phyloP scores from a whole-genome alignment of 768 basidiomycete genomes.

The Macrolepiota albuminosa region DNA sequence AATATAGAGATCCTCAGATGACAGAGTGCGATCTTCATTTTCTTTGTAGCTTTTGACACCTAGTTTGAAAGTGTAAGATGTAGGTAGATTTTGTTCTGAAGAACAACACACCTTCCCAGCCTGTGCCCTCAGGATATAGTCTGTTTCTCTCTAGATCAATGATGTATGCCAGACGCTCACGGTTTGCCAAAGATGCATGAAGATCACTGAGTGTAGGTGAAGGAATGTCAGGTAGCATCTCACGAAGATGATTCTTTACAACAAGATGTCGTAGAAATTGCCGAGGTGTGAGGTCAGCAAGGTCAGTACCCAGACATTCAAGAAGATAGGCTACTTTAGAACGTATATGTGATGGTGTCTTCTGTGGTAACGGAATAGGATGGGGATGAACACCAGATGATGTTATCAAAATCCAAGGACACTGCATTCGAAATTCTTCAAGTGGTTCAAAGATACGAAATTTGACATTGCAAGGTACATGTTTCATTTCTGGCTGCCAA shows the following conservation, averaged over 20 bases:
- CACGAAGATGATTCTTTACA: conserved; percentile 9
- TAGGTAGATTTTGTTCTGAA: no score
- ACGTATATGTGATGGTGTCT: neutral
- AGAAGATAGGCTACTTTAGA: neutral
- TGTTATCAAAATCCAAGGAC: neutral
- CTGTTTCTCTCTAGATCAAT: no score
- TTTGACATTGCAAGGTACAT: neutral
- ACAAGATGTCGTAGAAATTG: conserved; percentile 19
- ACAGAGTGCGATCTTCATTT: no score
- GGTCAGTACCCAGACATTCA: neutral
- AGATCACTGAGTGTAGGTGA: conserved; percentile 18
- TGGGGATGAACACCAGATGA: neutral
- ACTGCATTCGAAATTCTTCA: no score
- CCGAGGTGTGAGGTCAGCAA: conserved; percentile 22
- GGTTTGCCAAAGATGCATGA: conserved; percentile 24
- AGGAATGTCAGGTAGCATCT: conserved; percentile 6
- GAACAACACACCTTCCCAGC: conserved; percentile 9
- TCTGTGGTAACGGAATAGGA: neutral
- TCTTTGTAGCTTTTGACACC: no score
- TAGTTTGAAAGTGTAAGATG: no score
- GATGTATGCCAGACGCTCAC: conserved; percentile 11
- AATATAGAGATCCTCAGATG: no score
- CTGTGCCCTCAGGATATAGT: conserved; percentile 17
- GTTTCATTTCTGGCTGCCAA: neutral
- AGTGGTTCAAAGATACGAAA: neutral